Conservation (phyloP, 805 yeast species). For the Ogataea paraovalis region DNA sequence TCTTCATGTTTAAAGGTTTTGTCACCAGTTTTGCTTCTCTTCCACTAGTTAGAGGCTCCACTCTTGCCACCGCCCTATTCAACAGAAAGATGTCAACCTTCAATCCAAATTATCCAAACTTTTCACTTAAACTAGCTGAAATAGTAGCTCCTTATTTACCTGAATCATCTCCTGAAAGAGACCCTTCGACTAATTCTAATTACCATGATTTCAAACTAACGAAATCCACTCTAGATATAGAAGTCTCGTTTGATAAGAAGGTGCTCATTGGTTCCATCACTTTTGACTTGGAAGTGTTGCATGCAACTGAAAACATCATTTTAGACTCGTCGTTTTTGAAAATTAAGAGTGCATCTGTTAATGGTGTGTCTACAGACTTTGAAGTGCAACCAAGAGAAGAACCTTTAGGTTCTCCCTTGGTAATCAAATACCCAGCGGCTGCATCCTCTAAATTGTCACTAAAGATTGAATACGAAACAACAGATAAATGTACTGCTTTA, state of each 20-base stretch:
- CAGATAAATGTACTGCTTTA: slow-evolving; percentile 73
- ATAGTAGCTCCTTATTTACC: slow-evolving; percentile 34
- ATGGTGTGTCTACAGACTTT: slow-evolving; percentile 34
- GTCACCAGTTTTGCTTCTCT: neutral
- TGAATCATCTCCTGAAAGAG: slow-evolving; percentile 48
- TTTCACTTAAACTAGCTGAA: slow-evolving; percentile 22
- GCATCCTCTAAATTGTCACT: slow-evolving; percentile 25
- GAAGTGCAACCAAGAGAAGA: slow-evolving; percentile 39
- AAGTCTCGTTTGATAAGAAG: slow-evolving; percentile 51
- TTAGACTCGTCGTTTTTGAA: slow-evolving; percentile 68
- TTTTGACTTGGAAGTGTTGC: slow-evolving; percentile 37
- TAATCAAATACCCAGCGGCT: slow-evolving; percentile 25
- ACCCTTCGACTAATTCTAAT: slow-evolving; percentile 78
- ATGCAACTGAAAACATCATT: slow-evolving; percentile 35
- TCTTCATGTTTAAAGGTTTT: neutral
- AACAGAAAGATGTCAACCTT: slow-evolving; percentile 4
- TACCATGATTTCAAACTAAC: slow-evolving; percentile 50
- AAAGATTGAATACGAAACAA: slow-evolving; percentile 59
- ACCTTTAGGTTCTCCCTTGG: slow-evolving; percentile 59
- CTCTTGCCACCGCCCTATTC: neutral
- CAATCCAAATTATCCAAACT: slow-evolving; percentile 23
- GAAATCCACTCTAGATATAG: slow-evolving; percentile 49
- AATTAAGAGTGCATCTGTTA: slow-evolving; percentile 41
- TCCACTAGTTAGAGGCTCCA: neutral
- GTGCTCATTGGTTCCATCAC: slow-evolving; percentile 53